Base-by-base conservation (phyloP, 805 yeast species). In the Zygosaccharomyces siamensis region DNA sequence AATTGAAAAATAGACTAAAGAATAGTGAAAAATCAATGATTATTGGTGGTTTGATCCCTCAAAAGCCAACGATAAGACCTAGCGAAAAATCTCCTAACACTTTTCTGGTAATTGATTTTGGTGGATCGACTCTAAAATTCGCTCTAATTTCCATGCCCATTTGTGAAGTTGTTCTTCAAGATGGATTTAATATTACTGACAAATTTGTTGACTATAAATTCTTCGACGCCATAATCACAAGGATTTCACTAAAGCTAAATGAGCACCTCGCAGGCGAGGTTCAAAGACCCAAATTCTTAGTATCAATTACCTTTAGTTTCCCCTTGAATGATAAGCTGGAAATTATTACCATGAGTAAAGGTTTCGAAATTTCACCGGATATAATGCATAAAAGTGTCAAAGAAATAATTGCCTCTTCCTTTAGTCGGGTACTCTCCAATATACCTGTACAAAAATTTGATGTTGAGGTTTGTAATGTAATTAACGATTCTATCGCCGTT, bases 401-500 rank as follows among this genome's bases (percentile, higher is more conserved):
- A 42, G 45, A 52, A 2, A 52, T 81, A 6, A 54, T 83, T 35
- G 74, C 72, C 53, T 38, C 53, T 3, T 59, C 68, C 1, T 66
- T 74, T 49, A 21, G 47, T 3, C 56, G 58, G 7, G 42, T 46
- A n/a, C 30, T 43, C 2, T 14, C 35, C 12, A 36, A 38, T 7
- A 58, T 59, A 3, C 26, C 42, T 10, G 16, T 11, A 4, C 7
- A n/a, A 38, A 54, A 57, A 11, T 40, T 75, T 7, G 45, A 55
- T 1, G 63, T 76, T 14, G 60, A 67, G 12, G 72, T 83, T 20
- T 63, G 70, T 51, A 64, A 73, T 12, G 72, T 83, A 33, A 67
- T 83, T 27, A 84, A 84, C 61, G 89, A 81, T 58, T 77, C 86
- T 1, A 73, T 81, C n/a, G 83, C 86, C 0, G 86, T 82, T 0